phyloP scores from a whole-genome alignment of 2,329 filamentous ascomycete species.

The Erysiphe pulchra region DNA sequence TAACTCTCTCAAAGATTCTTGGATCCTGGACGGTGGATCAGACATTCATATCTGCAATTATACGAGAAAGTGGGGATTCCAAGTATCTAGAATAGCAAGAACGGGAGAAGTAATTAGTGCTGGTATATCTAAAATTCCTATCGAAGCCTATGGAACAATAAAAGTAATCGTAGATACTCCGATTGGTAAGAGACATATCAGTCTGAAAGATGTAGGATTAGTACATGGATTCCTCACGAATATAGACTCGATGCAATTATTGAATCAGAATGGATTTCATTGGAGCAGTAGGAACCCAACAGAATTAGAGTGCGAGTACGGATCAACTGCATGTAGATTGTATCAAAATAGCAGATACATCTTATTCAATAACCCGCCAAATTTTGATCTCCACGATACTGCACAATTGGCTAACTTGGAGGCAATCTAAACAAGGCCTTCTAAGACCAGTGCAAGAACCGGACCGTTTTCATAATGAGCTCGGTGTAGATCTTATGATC shows the following conservation, averaged over 20 bases:
- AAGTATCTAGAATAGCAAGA: background rate
- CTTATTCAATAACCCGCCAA: background rate
- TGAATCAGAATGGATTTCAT: background rate
- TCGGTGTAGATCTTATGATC: too few relatives aligned
- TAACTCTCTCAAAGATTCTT: background rate
- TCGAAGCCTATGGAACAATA: background rate
- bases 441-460: too few relatives aligned
- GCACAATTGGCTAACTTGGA: too few relatives aligned
- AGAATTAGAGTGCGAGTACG: background rate
- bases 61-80: background rate
- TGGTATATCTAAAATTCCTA: background rate
- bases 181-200: background rate
- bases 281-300: background rate
- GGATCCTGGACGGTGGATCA: background rate
- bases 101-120: background rate
- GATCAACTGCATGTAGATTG: background rate
- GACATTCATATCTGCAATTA: conserved; percentile 1
- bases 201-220: background rate
- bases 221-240: background rate
- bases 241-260: background rate
- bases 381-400: too few relatives aligned
- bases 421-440: too few relatives aligned
- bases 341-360: conserved; percentile 1
- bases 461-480: too few relatives aligned
- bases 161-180: background rate